A percentile compares a stretch with the other conserved stretches of the same genome.
These are phyloP conservation scores for Rosa multiflora DNA, from an alignment of 306 rosid genomes.

Conservation along the genomic window DNA sequence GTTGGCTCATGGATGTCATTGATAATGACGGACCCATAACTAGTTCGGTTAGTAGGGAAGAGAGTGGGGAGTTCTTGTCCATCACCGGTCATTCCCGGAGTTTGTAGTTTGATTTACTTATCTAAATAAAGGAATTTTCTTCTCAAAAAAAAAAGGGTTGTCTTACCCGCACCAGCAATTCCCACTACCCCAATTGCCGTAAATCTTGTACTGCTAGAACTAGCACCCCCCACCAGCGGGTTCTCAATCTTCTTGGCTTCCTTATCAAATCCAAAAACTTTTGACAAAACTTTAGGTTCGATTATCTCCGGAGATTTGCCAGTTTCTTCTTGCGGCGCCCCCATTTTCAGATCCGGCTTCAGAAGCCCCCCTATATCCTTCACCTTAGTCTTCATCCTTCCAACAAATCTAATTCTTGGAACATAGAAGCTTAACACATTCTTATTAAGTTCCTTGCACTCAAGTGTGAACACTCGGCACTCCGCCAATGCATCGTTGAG, in stretches of 20 bases:
- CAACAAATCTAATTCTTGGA: too few species aligned
- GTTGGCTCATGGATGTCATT: too few species aligned
- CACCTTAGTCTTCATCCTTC: background rate
- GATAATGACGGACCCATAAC: too few species aligned
- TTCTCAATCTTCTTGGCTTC: background rate
- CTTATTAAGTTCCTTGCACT: background rate
- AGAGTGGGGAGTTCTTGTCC: too few species aligned
- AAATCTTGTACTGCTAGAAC: background rate
- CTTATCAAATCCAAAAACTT: background rate
- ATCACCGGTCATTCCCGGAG: too few species aligned
- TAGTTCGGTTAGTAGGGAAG: too few species aligned
- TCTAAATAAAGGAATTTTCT: too few species aligned
- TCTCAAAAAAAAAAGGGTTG: too few species aligned
- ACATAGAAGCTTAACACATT: background rate
- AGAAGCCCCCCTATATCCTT: rapidly evolving
- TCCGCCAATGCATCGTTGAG: slow-evolving; percentile 19
- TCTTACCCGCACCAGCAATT: slow-evolving; percentile 25
- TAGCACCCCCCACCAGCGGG: background rate
- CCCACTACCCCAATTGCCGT: slow-evolving; percentile 20
- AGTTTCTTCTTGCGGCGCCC: background rate
- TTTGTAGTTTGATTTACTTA: too few species aligned
- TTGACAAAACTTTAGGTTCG: background rate
- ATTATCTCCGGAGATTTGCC: background rate
- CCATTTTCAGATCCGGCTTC: background rate
- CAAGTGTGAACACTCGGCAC: background rate